Base-by-base conservation (phyloP, 2,329 filamentous ascomycete genomes). In the Talaromyces sp. region DNA sequence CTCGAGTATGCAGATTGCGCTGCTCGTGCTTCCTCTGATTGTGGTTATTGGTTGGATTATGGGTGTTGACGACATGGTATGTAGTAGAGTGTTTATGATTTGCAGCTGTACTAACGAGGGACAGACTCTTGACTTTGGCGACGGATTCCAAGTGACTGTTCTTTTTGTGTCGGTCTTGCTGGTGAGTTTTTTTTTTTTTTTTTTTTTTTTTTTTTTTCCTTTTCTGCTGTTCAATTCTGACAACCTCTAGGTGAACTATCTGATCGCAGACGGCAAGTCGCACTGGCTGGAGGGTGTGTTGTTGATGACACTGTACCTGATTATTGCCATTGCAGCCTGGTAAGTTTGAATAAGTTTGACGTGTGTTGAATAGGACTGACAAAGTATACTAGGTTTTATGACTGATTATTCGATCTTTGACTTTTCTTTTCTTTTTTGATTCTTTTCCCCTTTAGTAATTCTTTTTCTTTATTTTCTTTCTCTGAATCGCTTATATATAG, bases 71-170 rank as follows among this genome's bases (percentile, higher is more conserved):
- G 77, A 81, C 42, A 87, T 89, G 91, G 74, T 76, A 69, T 33
- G 67, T 6, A 5, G 5, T 3, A 28, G 47, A 7, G 50, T 14
- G 3, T 16, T 23, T 28, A 27, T 27, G 1, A 10, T 7, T 31
- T 16, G 42, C 23, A 23, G 47, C 3, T 34, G 44, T 53, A 63
- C 66, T 70, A 63, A 68, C 40, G 23, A 5, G 2, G 7, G 28
- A 56, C 31, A 76, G 75, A 91, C 87, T 23, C 83, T 96, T 5
- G 89, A 89, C 73, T 95, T 96, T 72, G 91, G 61, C 42, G 61
- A 96, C 71, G 87, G 87, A 0, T 97, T 97, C 80, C 91, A 96
- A 77, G 88, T 96, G 14, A 89, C 82, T 2, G 76, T 85, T 1
- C 73, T 88, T 1, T 88, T 88, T 63, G 82, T 87, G 28, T 75